A percentile compares a stretch with the other conserved stretches of the same genome.
Conservation (phyloP, 2,329 filamentous ascomycete genomes). For the Alternaria sp. region DNA sequence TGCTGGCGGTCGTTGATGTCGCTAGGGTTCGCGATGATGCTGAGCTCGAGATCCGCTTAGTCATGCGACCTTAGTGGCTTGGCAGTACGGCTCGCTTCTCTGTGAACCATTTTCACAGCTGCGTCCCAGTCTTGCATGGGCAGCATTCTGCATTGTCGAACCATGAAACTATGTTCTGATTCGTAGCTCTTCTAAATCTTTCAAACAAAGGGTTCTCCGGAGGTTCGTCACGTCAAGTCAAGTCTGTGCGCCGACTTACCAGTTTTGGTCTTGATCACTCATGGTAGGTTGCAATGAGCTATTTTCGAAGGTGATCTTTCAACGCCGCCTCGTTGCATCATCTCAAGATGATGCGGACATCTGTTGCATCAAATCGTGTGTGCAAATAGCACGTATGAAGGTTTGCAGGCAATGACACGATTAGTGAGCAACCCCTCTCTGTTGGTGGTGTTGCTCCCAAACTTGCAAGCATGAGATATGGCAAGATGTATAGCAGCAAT, state of each 20-base stretch:
- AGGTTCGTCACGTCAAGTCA: background rate
- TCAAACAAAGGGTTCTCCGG: background rate
- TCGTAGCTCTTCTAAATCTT: background rate
- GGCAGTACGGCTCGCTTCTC: conserved; percentile 6
- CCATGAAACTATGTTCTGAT: background rate
- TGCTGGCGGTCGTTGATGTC: conserved; percentile 32
- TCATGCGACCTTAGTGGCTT: conserved; percentile 23
- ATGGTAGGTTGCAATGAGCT: background rate
- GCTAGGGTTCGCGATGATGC: conserved; percentile 36
- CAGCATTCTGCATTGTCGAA: background rate
- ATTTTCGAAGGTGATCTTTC: background rate
- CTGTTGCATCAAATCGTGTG: background rate
- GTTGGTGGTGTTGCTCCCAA: background rate
- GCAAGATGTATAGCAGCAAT: background rate
- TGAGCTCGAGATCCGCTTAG: conserved; percentile 33
- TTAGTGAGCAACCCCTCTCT: background rate
- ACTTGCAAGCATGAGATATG: background rate
- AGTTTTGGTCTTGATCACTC: background rate
- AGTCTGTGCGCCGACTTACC: background rate
- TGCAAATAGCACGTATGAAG: background rate
- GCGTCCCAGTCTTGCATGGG: no score
- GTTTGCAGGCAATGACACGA: background rate
- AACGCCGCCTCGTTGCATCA: background rate
- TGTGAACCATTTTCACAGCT: background rate
- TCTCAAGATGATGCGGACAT: background rate